Conservation (phyloP, 2,329 filamentous ascomycete genomes). For the Aphanocladium album region DNA sequence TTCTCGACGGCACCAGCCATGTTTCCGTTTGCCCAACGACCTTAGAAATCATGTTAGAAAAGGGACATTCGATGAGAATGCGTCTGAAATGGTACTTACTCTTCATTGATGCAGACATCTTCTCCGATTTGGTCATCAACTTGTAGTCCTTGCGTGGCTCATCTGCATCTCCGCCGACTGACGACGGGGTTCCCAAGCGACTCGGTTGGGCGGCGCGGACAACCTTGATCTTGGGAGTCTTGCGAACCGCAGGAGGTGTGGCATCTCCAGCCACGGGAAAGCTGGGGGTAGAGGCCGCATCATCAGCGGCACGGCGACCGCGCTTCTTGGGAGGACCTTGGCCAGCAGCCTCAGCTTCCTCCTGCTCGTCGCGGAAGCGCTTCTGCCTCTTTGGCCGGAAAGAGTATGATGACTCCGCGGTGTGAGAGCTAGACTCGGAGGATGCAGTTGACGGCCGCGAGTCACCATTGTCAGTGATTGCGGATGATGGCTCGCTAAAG, state of each 20-base stretch:
- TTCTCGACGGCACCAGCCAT: constrained; percentile 58
- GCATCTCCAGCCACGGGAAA: neutral
- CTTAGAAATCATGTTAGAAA: constrained; percentile 22
- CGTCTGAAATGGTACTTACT: too few species aligned
- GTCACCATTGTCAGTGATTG: constrained; percentile 38
- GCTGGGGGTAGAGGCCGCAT: neutral
- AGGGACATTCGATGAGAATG: too few species aligned
- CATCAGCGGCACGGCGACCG: constrained; percentile 19
- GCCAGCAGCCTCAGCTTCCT: constrained; percentile 32
- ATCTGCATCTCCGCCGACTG: constrained; percentile 29
- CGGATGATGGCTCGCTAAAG: constrained; percentile 32
- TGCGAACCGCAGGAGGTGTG: constrained; percentile 22
- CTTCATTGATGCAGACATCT: constrained; percentile 63
- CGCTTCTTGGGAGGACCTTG: constrained; percentile 36
- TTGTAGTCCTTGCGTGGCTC: constrained; percentile 50
- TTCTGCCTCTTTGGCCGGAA: constrained; percentile 52
- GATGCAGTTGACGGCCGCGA: constrained; percentile 49
- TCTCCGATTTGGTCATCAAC: constrained; percentile 59
- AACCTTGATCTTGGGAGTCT: constrained; percentile 35
- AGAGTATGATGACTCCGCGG: constrained; percentile 46
- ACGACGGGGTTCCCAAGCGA: constrained; percentile 28
- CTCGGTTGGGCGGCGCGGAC: constrained; percentile 24
- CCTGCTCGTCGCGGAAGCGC: constrained; percentile 46
- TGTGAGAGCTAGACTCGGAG: constrained; percentile 46
- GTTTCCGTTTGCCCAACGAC: constrained; percentile 55